Evolutionary conservation across 192 early-diverging fungal species (phyloP).

Genomic region (Entomortierella beljakovae): DNA sequence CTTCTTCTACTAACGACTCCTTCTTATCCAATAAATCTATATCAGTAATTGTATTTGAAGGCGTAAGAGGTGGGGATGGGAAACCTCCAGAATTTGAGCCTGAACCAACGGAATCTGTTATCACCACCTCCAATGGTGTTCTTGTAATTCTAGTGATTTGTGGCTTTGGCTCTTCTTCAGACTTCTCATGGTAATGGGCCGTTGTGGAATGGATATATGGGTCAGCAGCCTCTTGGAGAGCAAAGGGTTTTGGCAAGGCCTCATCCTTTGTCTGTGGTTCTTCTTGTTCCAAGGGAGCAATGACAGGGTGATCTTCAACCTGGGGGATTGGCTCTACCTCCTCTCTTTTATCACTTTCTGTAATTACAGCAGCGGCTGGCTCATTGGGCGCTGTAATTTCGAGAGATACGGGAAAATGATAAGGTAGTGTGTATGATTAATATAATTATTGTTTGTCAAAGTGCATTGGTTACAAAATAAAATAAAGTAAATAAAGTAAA

Average conservation of each 20-base stretch:
- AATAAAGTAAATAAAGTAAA: too few relatives aligned
- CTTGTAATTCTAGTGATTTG: neutral
- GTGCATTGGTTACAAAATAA: neutral
- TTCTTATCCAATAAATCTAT: too few relatives aligned
- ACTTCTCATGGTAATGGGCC: neutral
- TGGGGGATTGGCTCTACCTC: neutral
- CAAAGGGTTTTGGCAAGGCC: constrained; percentile 6
- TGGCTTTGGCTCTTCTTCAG: neutral
- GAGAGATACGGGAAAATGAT: neutral
- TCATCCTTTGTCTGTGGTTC: neutral
- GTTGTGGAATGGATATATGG: neutral
- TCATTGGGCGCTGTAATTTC: neutral
- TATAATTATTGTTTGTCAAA: too few relatives aligned
- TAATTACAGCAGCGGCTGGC: neutral
- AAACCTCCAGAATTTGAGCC: constrained; percentile 19
- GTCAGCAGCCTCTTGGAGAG: constrained; percentile 13
- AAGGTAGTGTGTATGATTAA: constrained; percentile 1
- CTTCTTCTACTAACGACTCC: neutral
- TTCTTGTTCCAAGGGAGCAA: neutral
- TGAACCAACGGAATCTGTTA: neutral
- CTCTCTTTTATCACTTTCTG: neutral
- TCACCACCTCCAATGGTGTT: constrained; percentile 17
- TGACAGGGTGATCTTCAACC: neutral
- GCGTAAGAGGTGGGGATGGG: constrained; percentile 48
- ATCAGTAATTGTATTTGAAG: neutral